A percentile compares a stretch with the other conserved stretches of the same genome.
Conservation (phyloP, 1,284 basidiomycete genomes). For the Tylopilus orsonianus region DNA sequence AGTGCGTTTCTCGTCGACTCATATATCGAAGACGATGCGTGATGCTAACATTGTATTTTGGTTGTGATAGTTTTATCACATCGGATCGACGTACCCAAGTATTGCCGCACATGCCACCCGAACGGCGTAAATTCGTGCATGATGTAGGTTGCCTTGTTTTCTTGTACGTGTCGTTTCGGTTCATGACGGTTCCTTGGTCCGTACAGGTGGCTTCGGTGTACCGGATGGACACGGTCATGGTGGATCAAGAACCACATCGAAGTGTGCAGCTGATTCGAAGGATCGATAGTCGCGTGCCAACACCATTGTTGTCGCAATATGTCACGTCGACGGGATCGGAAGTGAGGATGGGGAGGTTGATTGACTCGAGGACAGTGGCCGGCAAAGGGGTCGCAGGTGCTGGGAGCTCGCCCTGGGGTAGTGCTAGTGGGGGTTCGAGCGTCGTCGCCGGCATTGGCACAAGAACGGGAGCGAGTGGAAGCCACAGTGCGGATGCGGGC, state of each 20-base stretch:
- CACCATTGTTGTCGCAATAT: conserved; percentile 60
- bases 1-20: conserved; percentile 49
- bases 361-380: conserved; percentile 44
- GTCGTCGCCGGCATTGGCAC: not conserved
- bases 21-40: too few relatives aligned
- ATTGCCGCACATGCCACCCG: conserved; percentile 78
- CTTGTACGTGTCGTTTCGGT: not conserved
- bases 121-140: conserved; percentile 77
- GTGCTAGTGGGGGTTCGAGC: not conserved
- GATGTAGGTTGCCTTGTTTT: conserved; percentile 45
- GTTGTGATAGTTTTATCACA: conserved; percentile 54
- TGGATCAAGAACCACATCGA: conserved; percentile 81
- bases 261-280: conserved; percentile 80
- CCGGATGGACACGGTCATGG: conserved; percentile 77
- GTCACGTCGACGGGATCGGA: conserved; percentile 11
- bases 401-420: conserved; percentile 6
- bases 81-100: conserved; percentile 72
- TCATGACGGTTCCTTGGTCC: too few relatives aligned
- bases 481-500: not conserved
- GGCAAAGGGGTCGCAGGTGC: not conserved
- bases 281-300: conserved; percentile 76
- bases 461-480: not conserved
- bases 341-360: conserved; percentile 58
- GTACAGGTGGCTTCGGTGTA: conserved; percentile 70
- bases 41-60: not conserved